These are phyloP conservation scores for Herpetomonas tarakana DNA, from an alignment of 208 protist species.

Conservation along the genomic window DNA sequence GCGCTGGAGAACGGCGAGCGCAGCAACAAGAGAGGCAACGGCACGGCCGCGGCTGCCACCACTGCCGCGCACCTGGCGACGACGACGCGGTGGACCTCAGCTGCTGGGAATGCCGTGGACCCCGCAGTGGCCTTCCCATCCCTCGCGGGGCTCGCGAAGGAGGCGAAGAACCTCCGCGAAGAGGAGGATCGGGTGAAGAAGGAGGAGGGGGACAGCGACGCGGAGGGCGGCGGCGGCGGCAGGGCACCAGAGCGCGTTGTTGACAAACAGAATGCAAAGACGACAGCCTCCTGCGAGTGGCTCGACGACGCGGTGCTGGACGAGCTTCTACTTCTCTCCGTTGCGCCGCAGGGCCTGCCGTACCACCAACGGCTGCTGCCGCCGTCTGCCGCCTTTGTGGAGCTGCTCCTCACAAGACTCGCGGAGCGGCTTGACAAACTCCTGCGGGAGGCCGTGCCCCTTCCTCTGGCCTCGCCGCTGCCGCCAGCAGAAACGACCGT, in stretches of 20 bases:
- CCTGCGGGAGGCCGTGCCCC: neutral
- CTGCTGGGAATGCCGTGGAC: neutral
- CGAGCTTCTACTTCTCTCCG: constrained; percentile 45
- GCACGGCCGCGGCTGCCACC: no score
- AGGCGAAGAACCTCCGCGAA: neutral
- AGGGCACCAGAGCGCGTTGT: no score
- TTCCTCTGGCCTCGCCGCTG: neutral
- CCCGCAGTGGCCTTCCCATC: neutral
- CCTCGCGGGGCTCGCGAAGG: neutral
- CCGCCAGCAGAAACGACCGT: neutral
- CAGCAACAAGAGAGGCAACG: no score
- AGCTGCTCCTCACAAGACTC: constrained; percentile 11
- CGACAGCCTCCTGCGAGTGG: constrained; percentile 5
- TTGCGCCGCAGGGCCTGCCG: constrained; percentile 44
- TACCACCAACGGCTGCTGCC: constrained; percentile 46
- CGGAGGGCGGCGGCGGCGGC: neutral
- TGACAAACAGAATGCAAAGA: neutral
- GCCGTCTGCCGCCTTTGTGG: constrained; percentile 33
- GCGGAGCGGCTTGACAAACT: constrained; percentile 22
- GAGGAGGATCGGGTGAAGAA: neutral
- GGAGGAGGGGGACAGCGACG: neutral
- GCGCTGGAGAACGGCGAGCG: no score
- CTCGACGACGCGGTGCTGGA: constrained; percentile 55
- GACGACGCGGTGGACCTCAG: neutral
- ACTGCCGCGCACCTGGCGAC: neutral